Evolutionary conservation across 179 eudicot genomes (phyloP).

Genomic region (Actinidia chinensis): DNA sequence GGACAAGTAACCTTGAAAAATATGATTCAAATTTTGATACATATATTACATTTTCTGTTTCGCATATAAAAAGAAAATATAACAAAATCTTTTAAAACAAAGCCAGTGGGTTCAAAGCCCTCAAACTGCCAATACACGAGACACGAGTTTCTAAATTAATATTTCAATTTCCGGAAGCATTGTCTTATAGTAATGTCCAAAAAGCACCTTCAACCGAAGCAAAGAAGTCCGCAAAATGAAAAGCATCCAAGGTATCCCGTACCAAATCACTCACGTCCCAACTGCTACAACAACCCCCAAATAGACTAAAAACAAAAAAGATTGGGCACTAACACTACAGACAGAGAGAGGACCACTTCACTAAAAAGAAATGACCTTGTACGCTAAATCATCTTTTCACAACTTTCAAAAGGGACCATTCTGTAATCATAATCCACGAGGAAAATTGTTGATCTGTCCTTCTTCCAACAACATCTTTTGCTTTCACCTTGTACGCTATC

Average conservation of each 20-base stretch:
- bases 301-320: constrained; percentile 13
- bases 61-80: neutral
- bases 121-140: constrained; percentile 12
- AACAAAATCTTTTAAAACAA: constrained; percentile 7
- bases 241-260: neutral
- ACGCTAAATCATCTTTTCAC: constrained; percentile 20
- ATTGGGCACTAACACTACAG: constrained; percentile 30
- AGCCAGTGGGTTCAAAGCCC: constrained; percentile 6
- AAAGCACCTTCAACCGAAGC: constrained; percentile 16
- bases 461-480: constrained; percentile 79
- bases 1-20: neutral
- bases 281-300: constrained; percentile 19
- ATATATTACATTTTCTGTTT: constrained; percentile 19
- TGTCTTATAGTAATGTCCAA: constrained; percentile 30
- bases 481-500: constrained; percentile 70
- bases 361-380: constrained; percentile 18
- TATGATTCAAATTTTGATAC: constrained; percentile 4
- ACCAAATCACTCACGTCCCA: constrained; percentile 17
- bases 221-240: constrained; percentile 1
- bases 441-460: constrained; percentile 92
- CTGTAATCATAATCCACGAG: constrained; percentile 59
- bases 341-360: constrained; percentile 26
- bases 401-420: neutral
- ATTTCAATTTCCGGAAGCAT: constrained; percentile 13
- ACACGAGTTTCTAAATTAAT: constrained; percentile 6